Evolutionary conservation across 352 stramenopile genomes (phyloP).

Genomic region (Phytopythium cucurbitacearum): DNA sequence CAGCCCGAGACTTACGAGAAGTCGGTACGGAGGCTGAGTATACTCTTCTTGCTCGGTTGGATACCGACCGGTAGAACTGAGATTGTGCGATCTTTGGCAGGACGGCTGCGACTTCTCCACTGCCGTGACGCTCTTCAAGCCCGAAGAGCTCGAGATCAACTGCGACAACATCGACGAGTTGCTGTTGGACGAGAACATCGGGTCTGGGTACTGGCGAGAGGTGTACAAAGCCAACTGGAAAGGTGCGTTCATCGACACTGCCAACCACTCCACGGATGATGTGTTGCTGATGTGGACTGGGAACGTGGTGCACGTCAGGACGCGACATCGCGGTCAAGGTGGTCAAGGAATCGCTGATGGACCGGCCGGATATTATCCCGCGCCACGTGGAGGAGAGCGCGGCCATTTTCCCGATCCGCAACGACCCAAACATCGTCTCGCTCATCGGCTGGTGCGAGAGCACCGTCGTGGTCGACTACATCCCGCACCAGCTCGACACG

Average conservation of each 20-base stretch:
- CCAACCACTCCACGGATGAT: neutral
- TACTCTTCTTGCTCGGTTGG: neutral
- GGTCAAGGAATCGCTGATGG: conserved; percentile 54
- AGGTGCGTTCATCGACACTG: conserved; percentile 17
- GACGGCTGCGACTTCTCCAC: conserved; percentile 63
- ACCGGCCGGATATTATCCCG: conserved; percentile 56
- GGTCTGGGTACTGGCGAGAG: conserved; percentile 67
- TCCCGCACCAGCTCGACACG: conserved; percentile 54
- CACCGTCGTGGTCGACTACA: conserved; percentile 73
- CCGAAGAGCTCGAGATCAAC: conserved; percentile 57
- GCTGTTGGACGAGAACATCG: conserved; percentile 42
- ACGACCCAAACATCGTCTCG: conserved; percentile 64
- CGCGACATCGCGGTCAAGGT: conserved; percentile 61
- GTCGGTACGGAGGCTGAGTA: conserved; percentile 17
- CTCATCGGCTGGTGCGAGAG: conserved; percentile 75
- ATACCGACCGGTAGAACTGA: conserved; percentile 5
- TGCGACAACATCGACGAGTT: conserved; percentile 63
- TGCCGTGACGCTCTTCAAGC: conserved; percentile 49
- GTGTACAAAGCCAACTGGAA: conserved; percentile 73
- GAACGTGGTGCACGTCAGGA: conserved; percentile 17
- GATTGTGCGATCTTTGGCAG: conserved; percentile 15
- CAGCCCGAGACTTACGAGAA: conserved; percentile 36
- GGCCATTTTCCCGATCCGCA: conserved; percentile 61
- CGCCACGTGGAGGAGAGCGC: conserved; percentile 71
- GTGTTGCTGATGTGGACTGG: neutral